Percentiles rank a stretch among this genome's conserved stretches.
phyloP scores from a whole-genome alignment of 1,284 basidiomycete species.

The Grifola frondosa region DNA sequence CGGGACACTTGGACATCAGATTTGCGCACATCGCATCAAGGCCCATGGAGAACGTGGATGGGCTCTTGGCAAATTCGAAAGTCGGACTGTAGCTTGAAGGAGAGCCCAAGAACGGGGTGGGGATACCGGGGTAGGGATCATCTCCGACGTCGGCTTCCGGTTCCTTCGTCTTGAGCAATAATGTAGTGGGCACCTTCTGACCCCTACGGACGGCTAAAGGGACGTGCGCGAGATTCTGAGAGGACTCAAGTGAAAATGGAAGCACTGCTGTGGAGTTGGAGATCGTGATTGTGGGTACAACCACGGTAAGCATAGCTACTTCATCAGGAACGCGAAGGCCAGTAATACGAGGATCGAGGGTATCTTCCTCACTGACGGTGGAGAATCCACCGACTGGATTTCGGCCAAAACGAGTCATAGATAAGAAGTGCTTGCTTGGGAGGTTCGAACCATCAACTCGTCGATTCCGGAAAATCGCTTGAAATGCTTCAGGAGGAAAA shows the following conservation, averaged over 20 bases:
- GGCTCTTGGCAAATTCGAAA: constrained; percentile 31
- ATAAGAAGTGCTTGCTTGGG: too few relatives aligned
- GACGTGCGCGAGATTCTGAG: constrained; percentile 26
- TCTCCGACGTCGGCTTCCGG: constrained; percentile 13
- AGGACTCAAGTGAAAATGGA: constrained; percentile 45
- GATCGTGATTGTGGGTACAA: constrained; percentile 48
- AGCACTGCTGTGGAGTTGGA: constrained; percentile 50
- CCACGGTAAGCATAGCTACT: constrained; percentile 5
- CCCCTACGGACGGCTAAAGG: constrained; percentile 55
- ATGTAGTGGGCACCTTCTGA: constrained; percentile 40
- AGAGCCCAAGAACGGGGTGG: constrained; percentile 62
- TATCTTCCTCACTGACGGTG: not conserved
- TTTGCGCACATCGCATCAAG: constrained; percentile 57
- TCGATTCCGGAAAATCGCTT: constrained; percentile 28
- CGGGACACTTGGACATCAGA: constrained; percentile 28
- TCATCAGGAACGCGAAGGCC: not conserved
- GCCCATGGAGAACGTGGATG: constrained; percentile 36
- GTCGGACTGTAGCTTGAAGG: constrained; percentile 45
- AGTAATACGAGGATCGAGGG: not conserved
- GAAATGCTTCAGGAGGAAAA: constrained; percentile 42
- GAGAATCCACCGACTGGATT: too few relatives aligned
- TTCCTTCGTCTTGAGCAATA: constrained; percentile 35
- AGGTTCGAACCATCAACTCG: not conserved
- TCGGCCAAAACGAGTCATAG: too few relatives aligned
- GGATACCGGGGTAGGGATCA: constrained; percentile 55